Conservation (phyloP, 106 monocot genomes). For the Gastrodia elata region DNA sequence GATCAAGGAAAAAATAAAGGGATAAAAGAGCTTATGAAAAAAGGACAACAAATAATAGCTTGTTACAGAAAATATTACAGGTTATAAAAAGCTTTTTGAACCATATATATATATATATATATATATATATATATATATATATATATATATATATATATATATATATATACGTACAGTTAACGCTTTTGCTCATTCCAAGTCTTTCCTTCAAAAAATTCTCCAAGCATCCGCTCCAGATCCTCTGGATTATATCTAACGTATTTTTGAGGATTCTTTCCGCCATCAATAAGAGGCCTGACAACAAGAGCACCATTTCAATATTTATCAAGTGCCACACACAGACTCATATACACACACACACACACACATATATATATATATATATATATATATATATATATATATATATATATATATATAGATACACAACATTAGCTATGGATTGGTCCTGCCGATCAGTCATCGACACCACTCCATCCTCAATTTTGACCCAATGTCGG, state of each 20-base stretch:
- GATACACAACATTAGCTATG: too few relatives aligned
- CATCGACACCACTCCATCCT: too few relatives aligned
- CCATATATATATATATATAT: background rate
- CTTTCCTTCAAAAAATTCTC: constrained; percentile 77
- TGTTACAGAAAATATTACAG: background rate
- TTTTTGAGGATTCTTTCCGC: constrained; percentile 56
- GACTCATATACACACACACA: too few relatives aligned
- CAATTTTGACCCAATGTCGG: too few relatives aligned
- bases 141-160: too few relatives aligned
- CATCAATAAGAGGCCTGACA: constrained; percentile 64
- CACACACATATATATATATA: too few relatives aligned
- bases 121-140: too few relatives aligned
- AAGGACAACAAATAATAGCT: background rate
- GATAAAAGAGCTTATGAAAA: background rate
- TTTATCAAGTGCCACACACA: too few relatives aligned
- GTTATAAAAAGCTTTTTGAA: background rate
- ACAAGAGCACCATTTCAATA: constrained; percentile 11
- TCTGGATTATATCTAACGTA: constrained; percentile 61
- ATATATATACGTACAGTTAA: too few relatives aligned
- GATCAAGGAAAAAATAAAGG: background rate
- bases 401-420: too few relatives aligned
- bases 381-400: too few relatives aligned
- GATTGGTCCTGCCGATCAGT: too few relatives aligned
- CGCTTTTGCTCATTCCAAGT: constrained; percentile 64
- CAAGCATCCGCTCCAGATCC: constrained; percentile 56